These are phyloP conservation scores for Ophiostoma fasciatum DNA, from an alignment of 2,329 filamentous ascomycete species.

Conservation along the genomic window DNA sequence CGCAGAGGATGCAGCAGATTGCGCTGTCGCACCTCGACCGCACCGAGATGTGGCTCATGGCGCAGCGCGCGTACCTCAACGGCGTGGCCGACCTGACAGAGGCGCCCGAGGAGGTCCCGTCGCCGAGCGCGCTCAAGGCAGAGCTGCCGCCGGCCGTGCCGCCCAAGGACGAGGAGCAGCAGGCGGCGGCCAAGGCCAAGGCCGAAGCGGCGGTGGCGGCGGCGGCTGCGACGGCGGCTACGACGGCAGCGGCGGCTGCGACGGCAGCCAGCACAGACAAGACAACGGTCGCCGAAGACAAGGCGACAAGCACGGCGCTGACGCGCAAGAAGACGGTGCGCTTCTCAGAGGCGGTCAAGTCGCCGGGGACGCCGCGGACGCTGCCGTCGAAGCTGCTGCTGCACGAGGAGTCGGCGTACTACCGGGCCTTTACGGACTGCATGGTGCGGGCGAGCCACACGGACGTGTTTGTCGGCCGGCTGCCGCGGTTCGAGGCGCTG, in stretches of 20 bases:
- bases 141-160: constrained; percentile 10
- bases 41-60: constrained; percentile 73
- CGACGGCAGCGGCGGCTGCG: too few relatives aligned
- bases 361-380: constrained; percentile 28
- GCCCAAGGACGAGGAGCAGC: constrained; percentile 15
- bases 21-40: constrained; percentile 66
- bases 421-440: constrained; percentile 70
- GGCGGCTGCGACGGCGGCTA: too few relatives aligned
- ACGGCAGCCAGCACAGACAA: neutral
- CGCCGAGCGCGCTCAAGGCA: constrained; percentile 15
- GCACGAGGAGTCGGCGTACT: constrained; percentile 64
- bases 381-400: constrained; percentile 35
- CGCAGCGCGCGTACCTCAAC: constrained; percentile 64
- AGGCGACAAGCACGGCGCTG: constrained; percentile 11
- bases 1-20: constrained; percentile 54
- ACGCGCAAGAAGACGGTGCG: constrained; percentile 56
- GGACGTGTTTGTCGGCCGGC: constrained; percentile 75
- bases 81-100: constrained; percentile 45
- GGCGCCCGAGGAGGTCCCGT: constrained; percentile 8
- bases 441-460: constrained; percentile 47
- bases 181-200: too few relatives aligned
- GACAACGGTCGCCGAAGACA: too few relatives aligned
- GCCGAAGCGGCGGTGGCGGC: too few relatives aligned
- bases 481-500: constrained; percentile 74
- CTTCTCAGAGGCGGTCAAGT: constrained; percentile 44